A percentile compares a stretch with the other conserved stretches of the same genome.
Conservation (phyloP, 192 early-diverging fungal species). For the Coemansia sp. region DNA sequence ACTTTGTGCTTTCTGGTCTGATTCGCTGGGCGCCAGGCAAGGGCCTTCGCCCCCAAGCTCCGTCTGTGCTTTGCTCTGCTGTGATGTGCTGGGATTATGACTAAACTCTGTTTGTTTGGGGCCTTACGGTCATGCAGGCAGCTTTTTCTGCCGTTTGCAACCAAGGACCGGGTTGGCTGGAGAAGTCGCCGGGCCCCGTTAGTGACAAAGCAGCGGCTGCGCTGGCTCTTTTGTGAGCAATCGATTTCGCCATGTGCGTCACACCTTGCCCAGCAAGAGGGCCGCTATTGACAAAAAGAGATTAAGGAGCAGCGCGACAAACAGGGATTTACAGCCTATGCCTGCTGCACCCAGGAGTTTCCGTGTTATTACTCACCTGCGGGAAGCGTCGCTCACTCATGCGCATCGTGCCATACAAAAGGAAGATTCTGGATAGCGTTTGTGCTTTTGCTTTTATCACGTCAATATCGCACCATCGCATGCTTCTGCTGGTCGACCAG, state of each 20-base stretch:
- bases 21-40: background rate
- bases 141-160: background rate
- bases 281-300: background rate
- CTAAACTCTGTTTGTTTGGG: background rate
- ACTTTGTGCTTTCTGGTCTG: background rate
- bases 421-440: background rate
- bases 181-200: background rate
- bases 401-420: background rate
- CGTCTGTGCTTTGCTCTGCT: too few species aligned
- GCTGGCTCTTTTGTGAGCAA: conserved; percentile 2
- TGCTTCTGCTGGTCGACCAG: background rate
- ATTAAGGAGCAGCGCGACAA: background rate
- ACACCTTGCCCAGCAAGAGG: background rate
- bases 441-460: background rate
- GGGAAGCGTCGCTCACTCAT: background rate
- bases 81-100: too few species aligned
- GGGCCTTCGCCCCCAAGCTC: background rate
- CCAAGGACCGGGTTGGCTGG: background rate
- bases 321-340: background rate
- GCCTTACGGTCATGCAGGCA: background rate
- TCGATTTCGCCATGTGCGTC: conserved; percentile 8
- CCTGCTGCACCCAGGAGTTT: background rate
- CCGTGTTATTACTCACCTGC: conserved; percentile 1
- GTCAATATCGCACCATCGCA: background rate
- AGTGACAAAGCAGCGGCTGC: background rate